Conservation (phyloP, 2,329 filamentous ascomycete genomes). For the Penicillium italicum region DNA sequence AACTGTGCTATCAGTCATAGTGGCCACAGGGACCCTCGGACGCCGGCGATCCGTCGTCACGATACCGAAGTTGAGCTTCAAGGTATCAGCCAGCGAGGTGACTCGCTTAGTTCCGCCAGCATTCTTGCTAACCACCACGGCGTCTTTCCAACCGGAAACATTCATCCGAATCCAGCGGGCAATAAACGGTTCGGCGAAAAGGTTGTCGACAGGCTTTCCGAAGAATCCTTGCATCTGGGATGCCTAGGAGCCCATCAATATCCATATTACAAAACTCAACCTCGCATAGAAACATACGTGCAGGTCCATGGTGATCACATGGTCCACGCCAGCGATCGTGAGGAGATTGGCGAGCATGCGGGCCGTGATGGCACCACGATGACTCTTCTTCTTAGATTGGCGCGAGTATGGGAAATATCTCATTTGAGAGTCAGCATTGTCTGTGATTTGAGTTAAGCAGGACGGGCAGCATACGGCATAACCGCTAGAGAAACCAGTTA, state of each 20-base stretch:
- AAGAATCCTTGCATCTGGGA: conserved; percentile 99
- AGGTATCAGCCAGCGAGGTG: conserved; percentile 87
- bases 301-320: conserved; percentile 95
- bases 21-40: conserved; percentile 44
- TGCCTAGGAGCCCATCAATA: conserved; percentile 46
- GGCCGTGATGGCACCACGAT: conserved; percentile 92
- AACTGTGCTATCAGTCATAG: conserved; percentile 76
- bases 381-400: conserved; percentile 98
- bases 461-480: conserved; percentile 45
- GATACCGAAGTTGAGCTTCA: conserved; percentile 97
- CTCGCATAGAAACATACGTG: conserved; percentile 55
- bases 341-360: conserved; percentile 96
- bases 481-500: conserved; percentile 34
- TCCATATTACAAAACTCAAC: conserved; percentile 1
- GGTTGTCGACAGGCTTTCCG: conserved; percentile 93
- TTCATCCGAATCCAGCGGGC: conserved; percentile 93
- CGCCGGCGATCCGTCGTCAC: conserved; percentile 63
- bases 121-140: conserved; percentile 97
- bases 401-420: conserved; percentile 97
- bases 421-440: conserved; percentile 39
- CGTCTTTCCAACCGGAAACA: conserved; percentile 78
- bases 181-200: conserved; percentile 92
- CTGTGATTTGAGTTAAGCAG: conserved; percentile 26
- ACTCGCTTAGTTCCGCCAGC: conserved; percentile 95
- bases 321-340: conserved; percentile 88